Evolutionary conservation across 331 rosid genomes (phyloP).

Genomic region (Erythrophleum ivorense): DNA sequence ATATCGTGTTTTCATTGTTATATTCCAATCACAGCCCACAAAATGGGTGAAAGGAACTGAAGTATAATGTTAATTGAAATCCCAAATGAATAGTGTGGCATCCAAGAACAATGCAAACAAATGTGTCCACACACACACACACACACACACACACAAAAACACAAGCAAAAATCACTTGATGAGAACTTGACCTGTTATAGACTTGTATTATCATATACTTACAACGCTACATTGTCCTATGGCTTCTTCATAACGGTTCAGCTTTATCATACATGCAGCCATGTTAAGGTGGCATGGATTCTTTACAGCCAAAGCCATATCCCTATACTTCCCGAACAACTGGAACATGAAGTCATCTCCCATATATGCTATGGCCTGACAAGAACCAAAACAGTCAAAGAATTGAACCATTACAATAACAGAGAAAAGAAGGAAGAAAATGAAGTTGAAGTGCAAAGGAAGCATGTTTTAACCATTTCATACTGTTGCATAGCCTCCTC

Average conservation of each 20-base stretch:
- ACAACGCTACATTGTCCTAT: slow-evolving; percentile 83
- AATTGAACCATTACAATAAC: slow-evolving; percentile 11
- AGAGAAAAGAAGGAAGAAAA: slow-evolving; percentile 22
- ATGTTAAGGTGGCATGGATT: slow-evolving; percentile 96
- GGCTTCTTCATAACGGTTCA: slow-evolving; percentile 82
- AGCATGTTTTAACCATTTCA: slow-evolving; percentile 79
- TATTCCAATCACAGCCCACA: slow-evolving; percentile 32
- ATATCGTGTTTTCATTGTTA: slow-evolving; percentile 4
- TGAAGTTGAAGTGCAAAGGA: slow-evolving; percentile 38
- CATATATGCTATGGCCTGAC: slow-evolving; percentile 93
- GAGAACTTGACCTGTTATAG: slow-evolving; percentile 18
- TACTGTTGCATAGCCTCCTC: slow-evolving; percentile 99
- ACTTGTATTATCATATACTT: slow-evolving; percentile 41
- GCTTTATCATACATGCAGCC: slow-evolving; percentile 89
- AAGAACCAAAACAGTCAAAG: slow-evolving; percentile 33
- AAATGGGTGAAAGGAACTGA: slow-evolving; percentile 2
- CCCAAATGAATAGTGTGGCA: neutral
- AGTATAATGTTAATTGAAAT: neutral
- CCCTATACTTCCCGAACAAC: slow-evolving; percentile 87
- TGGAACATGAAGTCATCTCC: slow-evolving; percentile 98
- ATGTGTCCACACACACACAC: neutral
- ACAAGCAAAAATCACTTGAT: neutral
- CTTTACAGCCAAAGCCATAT: slow-evolving; percentile 94
- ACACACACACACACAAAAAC: neutral
- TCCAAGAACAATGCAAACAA: slow-evolving; percentile 16